Evolutionary conservation across 1,284 basidiomycete genomes (phyloP).

Genomic region (Naganishia cerealis): DNA sequence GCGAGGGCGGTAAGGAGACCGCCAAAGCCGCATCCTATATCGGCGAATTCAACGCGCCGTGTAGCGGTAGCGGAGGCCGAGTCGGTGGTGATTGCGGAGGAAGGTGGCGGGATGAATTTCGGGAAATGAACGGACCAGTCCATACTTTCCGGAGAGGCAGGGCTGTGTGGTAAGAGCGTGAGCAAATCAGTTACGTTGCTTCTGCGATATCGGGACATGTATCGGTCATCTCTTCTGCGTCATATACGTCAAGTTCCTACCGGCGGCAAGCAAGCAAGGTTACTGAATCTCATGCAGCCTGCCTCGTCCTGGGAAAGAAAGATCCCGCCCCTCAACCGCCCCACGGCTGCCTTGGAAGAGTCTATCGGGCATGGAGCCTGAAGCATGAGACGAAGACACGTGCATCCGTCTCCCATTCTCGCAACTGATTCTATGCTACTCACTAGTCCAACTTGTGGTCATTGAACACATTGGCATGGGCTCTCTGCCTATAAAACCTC

Average conservation of each 20-base stretch:
- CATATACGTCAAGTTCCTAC: background rate
- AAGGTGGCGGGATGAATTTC: constrained; percentile 58
- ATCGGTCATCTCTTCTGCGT: too few relatives aligned
- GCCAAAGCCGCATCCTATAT: constrained; percentile 97
- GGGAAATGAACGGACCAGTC: constrained; percentile 88
- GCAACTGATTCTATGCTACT: constrained; percentile 33
- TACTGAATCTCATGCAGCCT: too few relatives aligned
- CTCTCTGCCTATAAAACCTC: constrained; percentile 92
- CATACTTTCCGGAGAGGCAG: constrained; percentile 72
- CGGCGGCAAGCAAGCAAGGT: background rate
- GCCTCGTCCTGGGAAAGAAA: background rate
- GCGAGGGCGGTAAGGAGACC: constrained; percentile 88
- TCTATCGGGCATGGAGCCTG: too few relatives aligned
- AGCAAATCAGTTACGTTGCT: background rate
- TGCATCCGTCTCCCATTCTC: background rate
- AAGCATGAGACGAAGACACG: background rate
- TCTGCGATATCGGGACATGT: too few relatives aligned
- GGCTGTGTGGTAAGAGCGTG: constrained; percentile 53
- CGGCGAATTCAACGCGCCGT: constrained; percentile 85
- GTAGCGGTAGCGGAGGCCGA: constrained; percentile 38
- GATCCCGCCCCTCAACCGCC: too few relatives aligned
- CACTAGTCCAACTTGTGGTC: constrained; percentile 88
- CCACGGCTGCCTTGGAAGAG: too few relatives aligned
- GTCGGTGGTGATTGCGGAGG: constrained; percentile 38
- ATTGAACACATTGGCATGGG: constrained; percentile 97